These are phyloP conservation scores for Ceriops zippeliana DNA, from an alignment of 345 rosid species.

Conservation along the genomic window DNA sequence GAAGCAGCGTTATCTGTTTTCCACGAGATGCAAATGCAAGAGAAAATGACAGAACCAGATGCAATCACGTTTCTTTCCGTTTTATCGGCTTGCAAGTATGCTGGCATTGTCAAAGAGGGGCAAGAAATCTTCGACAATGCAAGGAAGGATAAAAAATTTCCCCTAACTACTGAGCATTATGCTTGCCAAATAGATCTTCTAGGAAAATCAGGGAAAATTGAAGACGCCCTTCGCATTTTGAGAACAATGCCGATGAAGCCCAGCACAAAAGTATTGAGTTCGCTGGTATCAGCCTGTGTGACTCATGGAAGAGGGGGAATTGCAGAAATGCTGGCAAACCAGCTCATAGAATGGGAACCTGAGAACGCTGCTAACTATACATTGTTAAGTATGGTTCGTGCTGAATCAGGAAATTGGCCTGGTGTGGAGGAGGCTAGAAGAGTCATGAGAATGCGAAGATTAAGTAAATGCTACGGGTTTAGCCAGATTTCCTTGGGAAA, in stretches of 20 bases:
- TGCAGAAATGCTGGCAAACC: slow-evolving; percentile 33
- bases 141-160: slow-evolving; percentile 19
- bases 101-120: slow-evolving; percentile 51
- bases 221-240: slow-evolving; percentile 37
- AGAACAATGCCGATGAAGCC: slow-evolving; percentile 51
- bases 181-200: slow-evolving; percentile 56
- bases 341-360: slow-evolving; percentile 42
- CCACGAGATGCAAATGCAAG: slow-evolving; percentile 45
- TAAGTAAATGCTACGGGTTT: slow-evolving; percentile 40
- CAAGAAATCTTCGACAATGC: slow-evolving; percentile 33
- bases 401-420: slow-evolving; percentile 41
- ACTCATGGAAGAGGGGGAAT: slow-evolving; percentile 41
- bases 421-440: slow-evolving; percentile 51
- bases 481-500: slow-evolving; percentile 27
- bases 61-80: slow-evolving; percentile 43
- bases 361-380: slow-evolving; percentile 48
- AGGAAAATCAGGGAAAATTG: slow-evolving; percentile 51
- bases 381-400: slow-evolving; percentile 39
- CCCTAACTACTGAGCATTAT: slow-evolving; percentile 41
- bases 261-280: slow-evolving; percentile 45
- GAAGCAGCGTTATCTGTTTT: slow-evolving; percentile 45
- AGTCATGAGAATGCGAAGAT: slow-evolving; percentile 34
- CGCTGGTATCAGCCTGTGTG: slow-evolving; percentile 49
- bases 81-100: slow-evolving; percentile 54
- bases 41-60: slow-evolving; percentile 30